phyloP scores from a whole-genome alignment of 768 basidiomycete species.

The Podaxis pistillaris region DNA sequence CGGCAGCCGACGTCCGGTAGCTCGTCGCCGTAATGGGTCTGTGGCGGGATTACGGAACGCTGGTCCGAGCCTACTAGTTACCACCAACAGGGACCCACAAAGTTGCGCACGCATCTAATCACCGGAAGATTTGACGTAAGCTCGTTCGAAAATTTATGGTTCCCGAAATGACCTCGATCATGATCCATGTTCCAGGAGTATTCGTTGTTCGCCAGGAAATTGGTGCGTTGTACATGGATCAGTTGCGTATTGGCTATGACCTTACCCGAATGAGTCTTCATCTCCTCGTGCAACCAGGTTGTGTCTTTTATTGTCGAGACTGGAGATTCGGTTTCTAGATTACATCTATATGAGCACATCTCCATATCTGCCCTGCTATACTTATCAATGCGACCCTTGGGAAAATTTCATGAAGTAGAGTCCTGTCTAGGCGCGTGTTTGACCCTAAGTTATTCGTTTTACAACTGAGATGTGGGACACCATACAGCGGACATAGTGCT shows the following conservation, averaged over 20 bases:
- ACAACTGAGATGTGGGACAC: no score
- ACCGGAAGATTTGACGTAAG: conserved; percentile 3
- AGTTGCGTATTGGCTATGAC: neutral
- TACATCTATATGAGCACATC: neutral
- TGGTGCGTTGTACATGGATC: neutral
- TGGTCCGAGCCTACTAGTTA: neutral
- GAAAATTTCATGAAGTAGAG: neutral
- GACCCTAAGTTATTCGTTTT: no score
- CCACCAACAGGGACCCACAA: neutral
- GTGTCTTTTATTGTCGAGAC: neutral
- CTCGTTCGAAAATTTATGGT: neutral
- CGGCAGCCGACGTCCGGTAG: neutral
- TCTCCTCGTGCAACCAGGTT: neutral
- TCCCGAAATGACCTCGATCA: neutral
- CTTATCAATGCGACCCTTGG: conserved; percentile 6
- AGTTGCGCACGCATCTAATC: neutral
- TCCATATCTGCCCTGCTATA: neutral
- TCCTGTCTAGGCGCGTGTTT: neutral
- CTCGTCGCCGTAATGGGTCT: neutral
- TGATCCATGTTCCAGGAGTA: neutral
- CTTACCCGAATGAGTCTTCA: neutral
- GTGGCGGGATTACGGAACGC: neutral
- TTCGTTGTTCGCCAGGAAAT: no score
- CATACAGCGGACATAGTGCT: neutral
- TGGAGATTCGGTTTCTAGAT: neutral